phyloP scores from a whole-genome alignment of 257 asterid species.

The Petunia secreta region DNA sequence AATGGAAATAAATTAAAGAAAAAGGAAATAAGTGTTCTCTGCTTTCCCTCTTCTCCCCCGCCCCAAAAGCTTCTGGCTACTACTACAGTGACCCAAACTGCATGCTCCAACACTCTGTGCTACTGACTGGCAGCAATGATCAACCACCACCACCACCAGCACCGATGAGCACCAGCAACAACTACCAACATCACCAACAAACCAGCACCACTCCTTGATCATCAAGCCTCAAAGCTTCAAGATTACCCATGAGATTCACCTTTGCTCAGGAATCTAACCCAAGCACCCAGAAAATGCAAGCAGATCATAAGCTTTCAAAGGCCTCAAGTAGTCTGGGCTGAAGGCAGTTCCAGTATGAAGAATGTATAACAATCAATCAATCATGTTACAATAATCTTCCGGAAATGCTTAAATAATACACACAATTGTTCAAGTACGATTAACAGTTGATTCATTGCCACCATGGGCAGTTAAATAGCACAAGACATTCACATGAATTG shows the following conservation, averaged over 20 bases:
- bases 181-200: not conserved
- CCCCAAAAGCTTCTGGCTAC: not conserved
- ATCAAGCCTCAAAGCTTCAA: not conserved
- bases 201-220: not conserved
- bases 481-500: not conserved
- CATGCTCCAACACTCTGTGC: not conserved
- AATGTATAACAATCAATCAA: not conserved
- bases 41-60: not conserved
- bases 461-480: not conserved
- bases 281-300: not conserved
- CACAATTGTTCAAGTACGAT: not conserved
- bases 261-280: not conserved
- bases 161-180: not conserved
- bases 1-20: not conserved
- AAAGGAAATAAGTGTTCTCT: not conserved
- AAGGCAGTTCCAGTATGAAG: conserved; percentile 2
- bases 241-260: not conserved
- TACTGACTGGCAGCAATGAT: not conserved
- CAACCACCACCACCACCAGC: not conserved
- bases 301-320: not conserved
- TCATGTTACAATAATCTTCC: not conserved
- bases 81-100: not conserved
- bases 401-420: not conserved
- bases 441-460: not conserved
- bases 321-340: not conserved